phyloP scores from a whole-genome alignment of 805 yeast genomes.

The Kuraishia piskuri region DNA sequence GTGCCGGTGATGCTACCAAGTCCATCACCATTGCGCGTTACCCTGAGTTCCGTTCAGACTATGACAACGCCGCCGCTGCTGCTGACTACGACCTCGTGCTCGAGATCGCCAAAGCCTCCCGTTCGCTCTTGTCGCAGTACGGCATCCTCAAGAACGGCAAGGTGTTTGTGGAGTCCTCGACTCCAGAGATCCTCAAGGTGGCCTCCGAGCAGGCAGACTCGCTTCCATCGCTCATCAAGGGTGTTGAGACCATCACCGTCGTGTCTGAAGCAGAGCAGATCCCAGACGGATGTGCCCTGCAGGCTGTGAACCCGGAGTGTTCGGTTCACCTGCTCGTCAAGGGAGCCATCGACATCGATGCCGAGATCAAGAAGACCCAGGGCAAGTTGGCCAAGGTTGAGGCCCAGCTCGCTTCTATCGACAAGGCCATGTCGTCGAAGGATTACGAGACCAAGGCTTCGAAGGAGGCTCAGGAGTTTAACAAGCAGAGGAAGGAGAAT shows the following conservation, averaged over 20 bases:
- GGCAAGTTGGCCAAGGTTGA: constrained; percentile 64
- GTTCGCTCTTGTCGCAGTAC: constrained; percentile 89
- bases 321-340: constrained; percentile 87
- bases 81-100: constrained; percentile 77
- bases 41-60: constrained; percentile 58
- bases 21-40: constrained; percentile 75
- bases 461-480: constrained; percentile 71
- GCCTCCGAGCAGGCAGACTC: constrained; percentile 70
- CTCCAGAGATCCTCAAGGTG: constrained; percentile 37
- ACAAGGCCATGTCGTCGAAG: constrained; percentile 58
- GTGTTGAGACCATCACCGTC: constrained; percentile 68
- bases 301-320: constrained; percentile 71
- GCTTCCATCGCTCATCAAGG: constrained; percentile 88
- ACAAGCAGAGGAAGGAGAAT: constrained; percentile 58
- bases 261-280: constrained; percentile 45
- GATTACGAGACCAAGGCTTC: constrained; percentile 87
- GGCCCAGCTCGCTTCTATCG: constrained; percentile 51
- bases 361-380: constrained; percentile 76
- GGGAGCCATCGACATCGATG: constrained; percentile 90
- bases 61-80: constrained; percentile 56
- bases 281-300: constrained; percentile 87
- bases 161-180: constrained; percentile 68
- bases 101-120: constrained; percentile 81
- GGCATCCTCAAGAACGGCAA: constrained; percentile 82
- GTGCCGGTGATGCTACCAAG: constrained; percentile 57